Percentiles rank a stretch among this genome's conserved stretches.
phyloP scores from a whole-genome alignment of 2,329 filamentous ascomycete genomes.

The Leptographium wingfieldii region DNA sequence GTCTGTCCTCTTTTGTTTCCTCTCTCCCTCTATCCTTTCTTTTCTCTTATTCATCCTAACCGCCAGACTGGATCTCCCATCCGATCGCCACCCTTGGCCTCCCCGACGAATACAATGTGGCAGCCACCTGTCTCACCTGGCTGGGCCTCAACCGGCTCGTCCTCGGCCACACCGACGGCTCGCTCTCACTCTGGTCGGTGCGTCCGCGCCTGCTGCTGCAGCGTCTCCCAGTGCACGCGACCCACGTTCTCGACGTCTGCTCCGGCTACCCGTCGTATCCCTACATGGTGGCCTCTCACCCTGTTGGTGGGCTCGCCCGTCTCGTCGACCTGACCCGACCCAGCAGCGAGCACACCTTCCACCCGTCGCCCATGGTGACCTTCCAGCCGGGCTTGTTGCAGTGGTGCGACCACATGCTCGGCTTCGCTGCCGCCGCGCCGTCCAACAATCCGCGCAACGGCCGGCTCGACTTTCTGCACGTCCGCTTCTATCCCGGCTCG shows the following conservation, averaged over 20 bases:
- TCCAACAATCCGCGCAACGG: slow-evolving; percentile 40
- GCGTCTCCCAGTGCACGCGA: slow-evolving; percentile 40
- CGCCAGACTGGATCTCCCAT: slow-evolving; percentile 30
- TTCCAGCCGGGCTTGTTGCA: slow-evolving; percentile 40
- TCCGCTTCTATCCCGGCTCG: slow-evolving; percentile 38
- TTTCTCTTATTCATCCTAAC: not conserved
- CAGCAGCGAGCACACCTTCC: slow-evolving; percentile 39
- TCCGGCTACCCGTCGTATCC: slow-evolving; percentile 45
- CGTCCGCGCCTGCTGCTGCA: slow-evolving; percentile 34
- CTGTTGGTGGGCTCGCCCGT: slow-evolving; percentile 39
- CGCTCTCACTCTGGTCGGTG: slow-evolving; percentile 43
- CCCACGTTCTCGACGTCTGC: slow-evolving; percentile 39
- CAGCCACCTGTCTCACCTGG: slow-evolving; percentile 43
- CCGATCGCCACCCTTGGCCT: slow-evolving; percentile 33
- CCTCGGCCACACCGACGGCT: slow-evolving; percentile 43
- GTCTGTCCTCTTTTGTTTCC: not conserved
- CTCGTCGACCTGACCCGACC: slow-evolving; percentile 41
- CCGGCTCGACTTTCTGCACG: slow-evolving; percentile 38
- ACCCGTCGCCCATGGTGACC: slow-evolving; percentile 35
- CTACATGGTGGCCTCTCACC: slow-evolving; percentile 40
- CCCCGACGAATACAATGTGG: slow-evolving; percentile 31
- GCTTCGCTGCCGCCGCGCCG: slow-evolving; percentile 40
- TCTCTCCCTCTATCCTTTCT: not conserved
- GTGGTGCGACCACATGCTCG: slow-evolving; percentile 43
- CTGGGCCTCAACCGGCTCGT: slow-evolving; percentile 40